phyloP scores from a whole-genome alignment of 169 alveolate species.

The Cryptosporidium meleagridis region DNA sequence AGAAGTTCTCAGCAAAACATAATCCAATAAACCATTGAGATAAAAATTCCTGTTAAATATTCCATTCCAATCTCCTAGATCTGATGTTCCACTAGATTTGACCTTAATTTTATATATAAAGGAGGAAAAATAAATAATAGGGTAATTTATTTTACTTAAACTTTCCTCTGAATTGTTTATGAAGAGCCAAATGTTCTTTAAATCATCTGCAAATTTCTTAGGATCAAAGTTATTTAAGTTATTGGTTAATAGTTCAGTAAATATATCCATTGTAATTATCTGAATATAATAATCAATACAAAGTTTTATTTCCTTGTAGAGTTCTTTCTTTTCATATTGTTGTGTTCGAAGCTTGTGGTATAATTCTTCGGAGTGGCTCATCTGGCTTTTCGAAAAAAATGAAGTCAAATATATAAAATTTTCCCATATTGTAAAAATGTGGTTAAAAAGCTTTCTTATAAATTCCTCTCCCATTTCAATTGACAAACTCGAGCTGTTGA shows the following conservation, averaged over 20 bases:
- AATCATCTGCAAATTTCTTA: neutral
- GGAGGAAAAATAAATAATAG: conserved; percentile 9
- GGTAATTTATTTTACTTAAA: neutral
- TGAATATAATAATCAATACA: conserved; percentile 7
- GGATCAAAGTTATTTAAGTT: neutral
- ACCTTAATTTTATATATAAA: neutral
- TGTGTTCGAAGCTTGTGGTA: neutral
- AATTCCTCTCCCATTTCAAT: neutral
- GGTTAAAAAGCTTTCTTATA: neutral
- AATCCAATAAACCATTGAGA: conserved; percentile 5
- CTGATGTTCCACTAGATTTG: conserved; percentile 4
- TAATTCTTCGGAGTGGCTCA: neutral
- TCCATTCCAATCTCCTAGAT: conserved; percentile 11
- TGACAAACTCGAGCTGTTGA: neutral
- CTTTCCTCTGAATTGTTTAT: neutral
- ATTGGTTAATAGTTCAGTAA: neutral
- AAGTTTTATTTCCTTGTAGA: neutral
- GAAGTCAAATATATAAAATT: conserved; percentile 1
- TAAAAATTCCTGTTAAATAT: conserved; percentile 2
- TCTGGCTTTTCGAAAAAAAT: neutral
- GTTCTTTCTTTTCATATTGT: neutral
- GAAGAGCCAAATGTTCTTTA: neutral
- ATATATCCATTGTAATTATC: conserved; percentile 17
- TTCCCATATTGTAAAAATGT: neutral
- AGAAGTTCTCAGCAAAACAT: conserved; percentile 3